Conservation (phyloP, 805 yeast species). For the Ogataea henricii region DNA sequence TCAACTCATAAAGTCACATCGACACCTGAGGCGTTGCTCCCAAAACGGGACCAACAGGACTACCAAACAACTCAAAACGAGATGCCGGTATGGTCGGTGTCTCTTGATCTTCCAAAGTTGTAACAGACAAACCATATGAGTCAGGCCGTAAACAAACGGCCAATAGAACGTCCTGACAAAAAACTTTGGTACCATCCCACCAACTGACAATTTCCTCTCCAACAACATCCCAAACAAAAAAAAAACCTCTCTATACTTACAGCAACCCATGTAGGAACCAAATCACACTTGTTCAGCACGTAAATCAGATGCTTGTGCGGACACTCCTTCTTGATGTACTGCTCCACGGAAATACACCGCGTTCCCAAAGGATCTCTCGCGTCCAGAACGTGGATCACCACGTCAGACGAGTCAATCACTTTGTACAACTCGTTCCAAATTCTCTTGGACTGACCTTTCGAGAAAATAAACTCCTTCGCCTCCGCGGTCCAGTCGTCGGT, state of each 20-base stretch:
- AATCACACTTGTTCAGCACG: constrained; percentile 95
- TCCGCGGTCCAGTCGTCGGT: constrained; percentile 85
- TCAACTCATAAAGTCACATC: constrained; percentile 85
- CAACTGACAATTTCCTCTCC: constrained; percentile 7
- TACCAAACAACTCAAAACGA: constrained; percentile 48
- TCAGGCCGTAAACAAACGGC: constrained; percentile 12
- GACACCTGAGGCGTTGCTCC: constrained; percentile 37
- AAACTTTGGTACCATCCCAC: constrained; percentile 64
- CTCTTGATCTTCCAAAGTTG: constrained; percentile 90
- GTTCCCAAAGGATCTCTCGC: constrained; percentile 98
- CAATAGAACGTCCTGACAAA: constrained; percentile 71
- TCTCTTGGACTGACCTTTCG: constrained; percentile 96
- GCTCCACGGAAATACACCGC: constrained; percentile 90
- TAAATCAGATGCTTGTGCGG: constrained; percentile 95
- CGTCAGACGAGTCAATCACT: constrained; percentile 97
- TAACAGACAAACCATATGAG: constrained; percentile 80
- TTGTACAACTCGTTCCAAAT: constrained; percentile 98
- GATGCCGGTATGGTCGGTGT: constrained; percentile 50
- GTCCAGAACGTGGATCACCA: constrained; percentile 92
- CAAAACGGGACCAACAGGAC: constrained; percentile 44
- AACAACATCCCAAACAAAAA: constrained; percentile 22
- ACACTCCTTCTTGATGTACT: constrained; percentile 88
- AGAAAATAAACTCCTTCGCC: constrained; percentile 93
- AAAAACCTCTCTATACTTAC: too few relatives aligned
- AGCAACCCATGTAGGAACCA: constrained; percentile 99